Evolutionary conservation across 208 protist genomes (phyloP), one percentile per base, ranked within the genome.

Genomic region (Leishmania mexicana): DNA sequence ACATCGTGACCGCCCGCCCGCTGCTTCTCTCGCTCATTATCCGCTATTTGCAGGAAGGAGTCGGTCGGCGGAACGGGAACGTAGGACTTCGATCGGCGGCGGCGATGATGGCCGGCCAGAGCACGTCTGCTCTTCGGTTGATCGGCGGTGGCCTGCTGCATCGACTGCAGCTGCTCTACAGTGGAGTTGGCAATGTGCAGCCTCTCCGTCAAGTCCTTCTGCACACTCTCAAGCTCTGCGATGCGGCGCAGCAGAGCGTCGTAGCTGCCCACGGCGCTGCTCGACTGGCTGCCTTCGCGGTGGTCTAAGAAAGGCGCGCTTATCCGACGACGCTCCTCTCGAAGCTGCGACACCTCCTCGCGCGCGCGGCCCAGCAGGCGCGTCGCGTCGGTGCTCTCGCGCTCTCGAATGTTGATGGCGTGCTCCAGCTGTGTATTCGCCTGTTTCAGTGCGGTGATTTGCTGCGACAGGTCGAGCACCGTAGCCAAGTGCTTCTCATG

Each of bases 341-440:
- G 79, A 54, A 83, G 64, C 31, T 77, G 76, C 40, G 60, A 40
- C 8, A 83, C 21, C 53, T 81, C 79, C n/a, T 83, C 58, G 1
- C 65, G 73, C 21, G 83, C 74, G 3, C 35, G 71, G 6, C 31
- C 5, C 60, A 86, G 78, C 40, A 78, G 75, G n/a, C 73, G 78
- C 38, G 73, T 80, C 8, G 83, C 83, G 11, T 83, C 78, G 5
- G 72, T 57, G 65, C 79, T 76, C 38, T 86, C 83, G 54, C 80
- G 83, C 64, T 75, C 73, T 47, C 60, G 65, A 2, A 78, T 40
- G n/a, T 81, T 82, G 15, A 79, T 42, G 8, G 70, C 49, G 70
- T 84, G 77, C 73, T 79, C 78, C 21, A 87, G 57, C 6, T 76
- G 79, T 45, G 76, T 87, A 49, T 87, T 89, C 13, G 40, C 78